Evolutionary conservation across 768 basidiomycete genomes (phyloP).

Genomic region (Termitomyces bulborhizus): DNA sequence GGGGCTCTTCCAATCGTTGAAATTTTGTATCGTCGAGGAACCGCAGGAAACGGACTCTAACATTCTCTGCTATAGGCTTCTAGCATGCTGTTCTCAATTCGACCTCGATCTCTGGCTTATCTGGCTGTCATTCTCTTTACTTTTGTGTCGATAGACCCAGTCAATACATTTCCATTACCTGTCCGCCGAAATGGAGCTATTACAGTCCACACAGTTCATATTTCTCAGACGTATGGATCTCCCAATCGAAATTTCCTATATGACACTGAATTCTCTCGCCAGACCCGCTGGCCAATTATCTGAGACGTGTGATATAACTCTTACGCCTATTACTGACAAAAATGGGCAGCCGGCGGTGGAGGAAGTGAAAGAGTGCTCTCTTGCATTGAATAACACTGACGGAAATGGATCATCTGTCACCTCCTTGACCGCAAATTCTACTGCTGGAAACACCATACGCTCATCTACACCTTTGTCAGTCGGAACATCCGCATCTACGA

Average conservation of each 20-base stretch:
- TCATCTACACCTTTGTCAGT: conserved; percentile 9
- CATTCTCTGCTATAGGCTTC: conserved; percentile 22
- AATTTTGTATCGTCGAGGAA: conserved; percentile 30
- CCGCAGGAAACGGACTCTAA: conserved; percentile 48
- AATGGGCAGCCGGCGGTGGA: conserved; percentile 44
- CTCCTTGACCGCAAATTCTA: conserved; percentile 15
- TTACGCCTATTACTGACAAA: conserved; percentile 46
- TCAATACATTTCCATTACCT: conserved; percentile 31
- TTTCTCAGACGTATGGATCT: conserved; percentile 40
- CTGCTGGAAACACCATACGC: conserved; percentile 7
- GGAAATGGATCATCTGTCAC: conserved; percentile 8
- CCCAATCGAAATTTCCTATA: not conserved
- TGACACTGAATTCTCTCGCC: conserved; percentile 8
- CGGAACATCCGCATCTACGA: conserved; percentile 1
- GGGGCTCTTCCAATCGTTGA: conserved; percentile 43
- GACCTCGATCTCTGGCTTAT: conserved; percentile 24
- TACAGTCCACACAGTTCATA: conserved; percentile 37
- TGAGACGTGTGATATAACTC: conserved; percentile 52
- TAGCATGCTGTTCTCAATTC: conserved; percentile 33
- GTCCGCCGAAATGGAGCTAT: conserved; percentile 28
- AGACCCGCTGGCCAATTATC: conserved; percentile 46
- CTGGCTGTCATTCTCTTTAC: conserved; percentile 34
- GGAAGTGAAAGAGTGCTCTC: conserved; percentile 48
- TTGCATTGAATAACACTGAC: conserved; percentile 22
- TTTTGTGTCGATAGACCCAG: conserved; percentile 24